A percentile compares a stretch with the other conserved stretches of the same genome.
These are phyloP conservation scores for Penicillium bialowiezense DNA, from an alignment of 495 filamentous ascomycete genomes.

Conservation along the genomic window DNA sequence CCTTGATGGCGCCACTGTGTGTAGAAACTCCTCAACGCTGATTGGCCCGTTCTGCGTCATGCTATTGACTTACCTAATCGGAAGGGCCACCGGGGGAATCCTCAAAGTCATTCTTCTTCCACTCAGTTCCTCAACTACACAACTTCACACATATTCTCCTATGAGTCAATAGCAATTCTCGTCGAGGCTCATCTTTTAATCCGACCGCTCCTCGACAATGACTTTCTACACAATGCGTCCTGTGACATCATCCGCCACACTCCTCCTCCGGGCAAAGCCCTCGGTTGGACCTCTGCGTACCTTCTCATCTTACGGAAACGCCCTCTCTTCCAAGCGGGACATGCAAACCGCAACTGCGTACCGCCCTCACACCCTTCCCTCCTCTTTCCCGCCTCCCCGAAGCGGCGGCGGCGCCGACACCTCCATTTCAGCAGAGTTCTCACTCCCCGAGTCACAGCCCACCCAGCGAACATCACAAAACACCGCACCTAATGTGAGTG, in stretches of 20 bases:
- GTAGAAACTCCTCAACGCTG: conserved; percentile 42
- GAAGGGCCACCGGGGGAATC: conserved; percentile 16
- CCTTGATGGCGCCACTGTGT: conserved; percentile 38
- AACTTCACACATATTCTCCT: conserved; percentile 7
- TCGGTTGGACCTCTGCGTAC: conserved; percentile 49
- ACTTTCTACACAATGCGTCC: conserved; percentile 36
- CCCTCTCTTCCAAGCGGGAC: conserved; percentile 58
- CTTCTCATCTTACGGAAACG: conserved; percentile 61
- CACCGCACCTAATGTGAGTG: conserved; percentile 26
- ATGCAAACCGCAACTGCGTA: conserved; percentile 74
- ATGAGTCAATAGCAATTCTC: conserved; percentile 14
- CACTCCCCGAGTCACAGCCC: conserved; percentile 19
- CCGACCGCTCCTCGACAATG: conserved; percentile 30
- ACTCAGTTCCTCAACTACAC: background rate
- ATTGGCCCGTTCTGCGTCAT: conserved; percentile 36
- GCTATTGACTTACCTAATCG: conserved; percentile 25
- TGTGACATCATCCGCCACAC: conserved; percentile 55
- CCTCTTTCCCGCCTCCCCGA: conserved; percentile 63
- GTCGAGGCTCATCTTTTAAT: conserved; percentile 4
- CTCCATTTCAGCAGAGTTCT: conserved; percentile 59
- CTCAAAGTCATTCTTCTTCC: conserved; percentile 13
- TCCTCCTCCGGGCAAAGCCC: conserved; percentile 49
- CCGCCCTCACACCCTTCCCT: conserved; percentile 68
- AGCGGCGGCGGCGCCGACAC: conserved; percentile 64
- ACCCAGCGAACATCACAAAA: conserved; percentile 21